Conservation (phyloP, 768 basidiomycete species). For the Lanmaoa pseudosensibilis region DNA sequence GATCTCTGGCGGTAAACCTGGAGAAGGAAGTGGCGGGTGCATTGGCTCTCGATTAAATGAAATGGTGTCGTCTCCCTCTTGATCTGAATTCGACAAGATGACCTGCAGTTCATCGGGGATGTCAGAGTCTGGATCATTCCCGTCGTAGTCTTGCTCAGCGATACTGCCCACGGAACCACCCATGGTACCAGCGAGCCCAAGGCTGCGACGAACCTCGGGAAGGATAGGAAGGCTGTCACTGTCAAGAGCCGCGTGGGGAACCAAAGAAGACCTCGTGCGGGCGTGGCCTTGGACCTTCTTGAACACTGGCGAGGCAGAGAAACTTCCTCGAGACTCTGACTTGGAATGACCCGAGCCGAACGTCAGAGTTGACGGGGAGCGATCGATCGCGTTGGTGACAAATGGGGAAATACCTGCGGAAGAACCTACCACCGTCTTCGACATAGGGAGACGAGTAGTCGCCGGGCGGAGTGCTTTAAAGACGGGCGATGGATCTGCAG, state of each 20-base stretch:
- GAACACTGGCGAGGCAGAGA: conserved; percentile 36
- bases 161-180: conserved; percentile 57
- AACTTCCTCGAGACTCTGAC: conserved; percentile 22
- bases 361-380: conserved; percentile 36
- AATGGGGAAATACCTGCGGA: conserved; percentile 30
- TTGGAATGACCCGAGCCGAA: conserved; percentile 39
- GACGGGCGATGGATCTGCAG: conserved; percentile 54
- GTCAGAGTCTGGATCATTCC: conserved; percentile 70
- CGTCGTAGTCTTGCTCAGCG: conserved; percentile 46
- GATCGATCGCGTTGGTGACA: conserved; percentile 17
- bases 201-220: conserved; percentile 51
- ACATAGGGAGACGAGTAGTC: conserved; percentile 27
- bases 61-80: conserved; percentile 43
- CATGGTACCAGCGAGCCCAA: conserved; percentile 68
- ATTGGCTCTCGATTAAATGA: conserved; percentile 23
- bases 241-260: conserved; percentile 13
- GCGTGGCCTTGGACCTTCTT: conserved; percentile 27
- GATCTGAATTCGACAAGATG: conserved; percentile 49
- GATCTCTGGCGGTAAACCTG: conserved; percentile 43
- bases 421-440: conserved; percentile 23
- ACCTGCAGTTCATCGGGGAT: conserved; percentile 77
- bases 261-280: conserved; percentile 28
- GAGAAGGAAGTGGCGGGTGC: conserved; percentile 30
- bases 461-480: conserved; percentile 61
- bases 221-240: conserved; percentile 41